phyloP scores from a whole-genome alignment of 352 stramenopile genomes.

The Globisporangium uncinulatum region DNA sequence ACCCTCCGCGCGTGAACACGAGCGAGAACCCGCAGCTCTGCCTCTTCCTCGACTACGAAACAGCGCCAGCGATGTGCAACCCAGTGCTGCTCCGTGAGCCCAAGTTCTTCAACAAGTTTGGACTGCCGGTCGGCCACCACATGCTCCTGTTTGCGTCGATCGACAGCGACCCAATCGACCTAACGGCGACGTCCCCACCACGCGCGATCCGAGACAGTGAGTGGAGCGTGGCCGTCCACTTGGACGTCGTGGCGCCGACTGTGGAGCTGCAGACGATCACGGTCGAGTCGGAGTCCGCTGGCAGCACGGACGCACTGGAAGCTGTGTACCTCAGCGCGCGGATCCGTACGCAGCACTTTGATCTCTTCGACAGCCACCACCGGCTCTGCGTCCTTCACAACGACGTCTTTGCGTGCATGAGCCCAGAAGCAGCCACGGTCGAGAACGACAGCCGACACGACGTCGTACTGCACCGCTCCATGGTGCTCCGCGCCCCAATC shows the following conservation, averaged over 20 bases:
- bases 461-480: conserved; percentile 12
- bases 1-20: conserved; percentile 17
- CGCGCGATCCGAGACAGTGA: conserved; percentile 2
- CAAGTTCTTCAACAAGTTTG: conserved; percentile 23
- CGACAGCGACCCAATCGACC: background rate
- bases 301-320: background rate
- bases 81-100: conserved; percentile 24
- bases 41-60: conserved; percentile 23
- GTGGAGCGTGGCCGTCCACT: conserved; percentile 30
- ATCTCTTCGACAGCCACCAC: conserved; percentile 27
- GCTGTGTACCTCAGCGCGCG: conserved; percentile 14
- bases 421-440: conserved; percentile 18
- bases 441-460: conserved; percentile 11
- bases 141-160: conserved; percentile 30
- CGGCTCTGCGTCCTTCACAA: conserved; percentile 43
- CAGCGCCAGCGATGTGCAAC: conserved; percentile 19
- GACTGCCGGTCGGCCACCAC: conserved; percentile 25
- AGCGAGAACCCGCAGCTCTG: conserved; percentile 28
- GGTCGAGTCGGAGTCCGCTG: background rate
- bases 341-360: conserved; percentile 38
- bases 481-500: conserved; percentile 28
- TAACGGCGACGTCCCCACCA: background rate
- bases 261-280: conserved; percentile 22
- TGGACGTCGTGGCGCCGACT: conserved; percentile 33
- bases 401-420: conserved; percentile 36